Conservation (phyloP, 1,139 yeast genomes). For the Saccharomycopsis hybrid region DNA sequence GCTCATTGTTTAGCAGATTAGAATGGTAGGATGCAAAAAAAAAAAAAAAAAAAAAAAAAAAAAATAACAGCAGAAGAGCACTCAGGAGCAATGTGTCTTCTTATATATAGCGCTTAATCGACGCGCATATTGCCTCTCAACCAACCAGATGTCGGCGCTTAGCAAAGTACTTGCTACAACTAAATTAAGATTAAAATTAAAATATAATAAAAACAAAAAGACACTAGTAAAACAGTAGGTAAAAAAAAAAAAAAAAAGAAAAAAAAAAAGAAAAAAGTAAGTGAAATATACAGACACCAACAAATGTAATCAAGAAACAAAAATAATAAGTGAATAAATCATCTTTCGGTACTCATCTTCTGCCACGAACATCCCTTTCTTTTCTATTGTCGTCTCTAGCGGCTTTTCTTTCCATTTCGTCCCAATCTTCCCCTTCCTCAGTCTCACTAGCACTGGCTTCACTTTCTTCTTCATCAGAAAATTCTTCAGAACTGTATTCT, state of each 20-base stretch:
- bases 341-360: too few species aligned
- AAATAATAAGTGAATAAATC: not conserved
- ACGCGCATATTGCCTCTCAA: not conserved
- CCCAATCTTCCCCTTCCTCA: constrained; percentile 69
- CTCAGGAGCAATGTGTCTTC: not conserved
- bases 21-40: not conserved
- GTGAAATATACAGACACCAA: not conserved
- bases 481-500: constrained; percentile 42
- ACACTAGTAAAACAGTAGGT: not conserved
- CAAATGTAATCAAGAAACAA: not conserved
- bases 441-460: constrained; percentile 35
- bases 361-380: constrained; percentile 5
- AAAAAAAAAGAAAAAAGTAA: too few species aligned
- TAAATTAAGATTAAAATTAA: not conserved
- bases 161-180: too few species aligned
- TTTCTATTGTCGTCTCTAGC: constrained; percentile 37
- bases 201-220: too few species aligned
- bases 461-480: constrained; percentile 43
- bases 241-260: too few species aligned
- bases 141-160: too few species aligned
- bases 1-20: not conserved
- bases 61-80: not conserved
- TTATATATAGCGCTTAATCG: not conserved
- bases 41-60: too few species aligned
- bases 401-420: constrained; percentile 64